Conservation (phyloP, 208 protist species). For the Lotmaria passim region DNA sequence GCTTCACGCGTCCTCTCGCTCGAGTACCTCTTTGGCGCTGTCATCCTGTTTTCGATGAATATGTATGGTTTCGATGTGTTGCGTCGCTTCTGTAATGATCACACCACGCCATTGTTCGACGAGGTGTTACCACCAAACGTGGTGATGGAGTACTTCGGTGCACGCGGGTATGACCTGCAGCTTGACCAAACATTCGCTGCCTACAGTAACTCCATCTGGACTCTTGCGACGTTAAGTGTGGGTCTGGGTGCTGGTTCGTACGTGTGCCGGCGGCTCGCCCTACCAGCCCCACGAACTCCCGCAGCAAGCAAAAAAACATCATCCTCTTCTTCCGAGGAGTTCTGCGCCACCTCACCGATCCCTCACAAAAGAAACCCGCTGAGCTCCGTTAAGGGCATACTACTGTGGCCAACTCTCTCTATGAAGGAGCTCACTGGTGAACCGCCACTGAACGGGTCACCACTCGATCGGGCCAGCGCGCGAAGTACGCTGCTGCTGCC, state of each 20-base stretch:
- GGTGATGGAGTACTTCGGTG: background rate
- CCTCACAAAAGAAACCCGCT: no score
- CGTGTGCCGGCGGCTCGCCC: background rate
- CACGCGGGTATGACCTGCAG: background rate
- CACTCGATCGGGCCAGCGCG: background rate
- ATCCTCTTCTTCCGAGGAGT: no score
- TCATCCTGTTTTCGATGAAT: background rate
- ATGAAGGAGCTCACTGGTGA: background rate
- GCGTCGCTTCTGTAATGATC: background rate
- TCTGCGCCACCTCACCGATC: background rate
- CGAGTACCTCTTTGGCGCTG: conserved; percentile 8
- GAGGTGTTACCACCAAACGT: background rate
- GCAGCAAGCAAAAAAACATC: background rate
- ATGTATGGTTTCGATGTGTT: conserved; percentile 2
- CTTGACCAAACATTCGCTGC: background rate
- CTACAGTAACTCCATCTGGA: background rate
- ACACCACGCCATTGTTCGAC: background rate
- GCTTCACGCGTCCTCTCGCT: background rate
- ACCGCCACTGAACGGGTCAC: background rate
- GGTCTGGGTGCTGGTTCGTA: conserved; percentile 1
- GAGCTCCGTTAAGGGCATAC: background rate
- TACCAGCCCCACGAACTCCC: background rate
- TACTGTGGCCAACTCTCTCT: no score
- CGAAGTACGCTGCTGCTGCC: background rate
- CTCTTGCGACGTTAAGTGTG: background rate